Evolutionary conservation across 352 stramenopile species (phyloP), one percentile per base, ranked within the genome.

Genomic region (Pythium dissimile): DNA sequence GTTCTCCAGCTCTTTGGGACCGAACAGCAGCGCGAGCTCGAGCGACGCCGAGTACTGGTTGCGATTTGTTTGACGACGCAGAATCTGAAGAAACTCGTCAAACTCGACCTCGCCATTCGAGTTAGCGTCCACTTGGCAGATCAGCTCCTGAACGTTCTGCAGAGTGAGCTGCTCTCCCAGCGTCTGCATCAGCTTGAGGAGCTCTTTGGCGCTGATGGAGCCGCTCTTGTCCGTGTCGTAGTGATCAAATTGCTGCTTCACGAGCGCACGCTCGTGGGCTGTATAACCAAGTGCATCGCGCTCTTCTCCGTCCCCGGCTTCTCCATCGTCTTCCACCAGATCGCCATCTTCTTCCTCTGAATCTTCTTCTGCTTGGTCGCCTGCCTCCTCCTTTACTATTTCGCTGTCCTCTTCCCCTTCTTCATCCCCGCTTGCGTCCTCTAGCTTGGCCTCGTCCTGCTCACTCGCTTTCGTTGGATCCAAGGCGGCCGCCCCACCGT

Each of bases 21-120:
- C 79, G 55, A 89, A 92, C 15, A 83, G 38, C 18, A 92, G 41
- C 12, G 82, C 77, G 10, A 92, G 56, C 18, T 85, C 67, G 42
- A 92, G 54, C 24, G 82, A 86, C 18, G 67, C 75, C 4, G 75
- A 73, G 57, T 89, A 88, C 51, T 75, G 67, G 32, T 92, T 88
- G 34, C 76, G 75, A 27, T 72, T 49, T 28, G 84, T 71, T 34
- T 92, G 82, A n/a, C 67, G 71, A 1, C 71, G 62, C 16, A 92
- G 37, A 6, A 92, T 72, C 41, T 71, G 51, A 10, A 89, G 56
- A 46, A 89, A 92, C 54, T 89, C 77, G 9, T 86, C 69, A 27
- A 92, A 85, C 21, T 86, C 75, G 18, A 92, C 74, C 18, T 88
- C 72, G 20, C 73, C 77, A n/a, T 86, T 88, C 13, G 60, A 45